Conservation (phyloP, 2,329 filamentous ascomycete genomes). For the Penicillium rolfsii region DNA sequence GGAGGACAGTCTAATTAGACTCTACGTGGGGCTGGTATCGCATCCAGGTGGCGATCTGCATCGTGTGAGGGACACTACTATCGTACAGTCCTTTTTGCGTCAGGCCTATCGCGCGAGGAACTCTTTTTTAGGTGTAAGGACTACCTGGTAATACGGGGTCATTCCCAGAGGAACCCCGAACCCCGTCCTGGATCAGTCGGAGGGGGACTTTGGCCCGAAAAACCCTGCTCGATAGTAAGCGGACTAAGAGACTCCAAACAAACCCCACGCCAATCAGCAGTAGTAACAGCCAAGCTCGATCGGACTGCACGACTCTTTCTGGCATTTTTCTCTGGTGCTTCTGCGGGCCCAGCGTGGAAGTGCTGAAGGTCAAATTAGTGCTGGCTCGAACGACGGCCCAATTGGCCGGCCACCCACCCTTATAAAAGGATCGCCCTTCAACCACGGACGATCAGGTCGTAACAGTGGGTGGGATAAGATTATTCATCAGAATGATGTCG, state of each 20-base stretch:
- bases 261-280: not conserved
- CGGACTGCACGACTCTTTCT: not conserved
- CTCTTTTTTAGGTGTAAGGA: not conserved
- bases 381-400: not conserved
- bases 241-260: not conserved
- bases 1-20: not conserved
- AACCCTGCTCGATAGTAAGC: slow-evolving; percentile 2
- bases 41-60: not conserved
- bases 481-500: not conserved
- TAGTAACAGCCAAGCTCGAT: not conserved
- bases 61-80: not conserved
- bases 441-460: slow-evolving; percentile 5
- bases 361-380: not conserved
- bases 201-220: not conserved
- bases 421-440: slow-evolving; percentile 8
- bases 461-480: not conserved
- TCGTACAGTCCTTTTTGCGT: not conserved
- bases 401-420: slow-evolving; percentile 11
- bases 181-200: not conserved
- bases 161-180: not conserved
- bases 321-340: not conserved
- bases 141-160: not conserved
- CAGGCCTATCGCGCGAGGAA: not conserved
- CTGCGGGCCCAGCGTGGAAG: not conserved
- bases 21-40: not conserved